Base-by-base conservation (phyloP, 306 rosid genomes). In the Medicago arabica region DNA sequence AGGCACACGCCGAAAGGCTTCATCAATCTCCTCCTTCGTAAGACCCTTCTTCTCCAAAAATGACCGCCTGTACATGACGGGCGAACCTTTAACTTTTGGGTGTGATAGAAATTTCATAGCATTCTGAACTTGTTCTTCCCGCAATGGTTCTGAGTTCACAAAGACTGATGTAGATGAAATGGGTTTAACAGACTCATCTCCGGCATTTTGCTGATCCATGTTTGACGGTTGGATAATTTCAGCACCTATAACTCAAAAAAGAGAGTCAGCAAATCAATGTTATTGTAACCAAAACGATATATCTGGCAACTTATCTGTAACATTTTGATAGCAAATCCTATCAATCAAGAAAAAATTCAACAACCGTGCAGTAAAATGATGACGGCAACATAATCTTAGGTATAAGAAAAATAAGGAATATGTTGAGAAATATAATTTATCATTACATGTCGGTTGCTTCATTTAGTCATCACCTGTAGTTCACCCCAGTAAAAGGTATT, bases 21-120 rank as follows among this genome's bases (percentile, higher is more conserved):
- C 99, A 67, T 95, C 99, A 60, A 95, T 95, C 97, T 95, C 99
- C 78, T 95, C 99, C 83, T 87, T 95, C 2, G 99, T 86, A 18
- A 95, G 98, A 70, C 97, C 98, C 85, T 95, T 95, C 86, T 86
- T 89, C 83, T 95, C 98, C 57, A 95, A 83, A 85, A 95, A 95
- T 54, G 99, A 95, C 54, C 97, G 84, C 82, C 99, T 84, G 50
- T 86, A 92, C 23, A 95, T 72, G 40, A 95, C 90, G 2, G 98
- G 99, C 71, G 98, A 95, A 21, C 98, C 99, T 84, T 59, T 86
- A 57, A 95, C 99, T 84, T 81, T 95, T 2, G 98, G 97, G 89
- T 95, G 97, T 0, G 96, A 88, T 13, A 95, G 91, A 82, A 95
- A 92, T 65, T 95, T 92, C 76, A 95, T 75, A 9, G 99, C 99